Evolutionary conservation across 2,329 filamentous ascomycete genomes (phyloP).

Genomic region (Botrytis elliptica): DNA sequence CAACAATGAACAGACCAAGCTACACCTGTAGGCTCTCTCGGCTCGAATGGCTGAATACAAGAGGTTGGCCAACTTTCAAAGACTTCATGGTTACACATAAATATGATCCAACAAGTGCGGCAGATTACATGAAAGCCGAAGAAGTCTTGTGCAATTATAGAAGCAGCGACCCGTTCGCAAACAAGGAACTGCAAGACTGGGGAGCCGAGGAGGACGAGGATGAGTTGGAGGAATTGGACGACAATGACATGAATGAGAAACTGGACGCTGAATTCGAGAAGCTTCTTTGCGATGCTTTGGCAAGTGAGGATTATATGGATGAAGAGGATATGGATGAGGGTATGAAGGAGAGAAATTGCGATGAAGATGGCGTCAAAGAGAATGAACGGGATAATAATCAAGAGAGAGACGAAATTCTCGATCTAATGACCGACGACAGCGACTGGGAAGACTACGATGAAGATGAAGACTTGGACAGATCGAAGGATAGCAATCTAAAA

Average conservation of each 20-base stretch:
- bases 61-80: background rate
- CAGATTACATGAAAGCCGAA: conserved; percentile 1
- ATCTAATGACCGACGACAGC: background rate
- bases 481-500: background rate
- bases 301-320: no score
- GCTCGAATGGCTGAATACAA: conserved; percentile 1
- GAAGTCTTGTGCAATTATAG: background rate
- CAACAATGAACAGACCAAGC: background rate
- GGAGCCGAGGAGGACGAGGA: background rate
- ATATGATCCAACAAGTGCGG: background rate
- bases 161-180: background rate
- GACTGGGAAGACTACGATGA: background rate
- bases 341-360: background rate
- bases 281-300: background rate
- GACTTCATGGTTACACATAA: background rate
- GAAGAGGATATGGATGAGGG: no score
- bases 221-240: background rate
- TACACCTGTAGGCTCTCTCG: background rate
- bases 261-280: background rate
- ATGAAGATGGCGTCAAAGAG: background rate
- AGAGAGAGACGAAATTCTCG: background rate
- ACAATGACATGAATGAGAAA: background rate
- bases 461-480: background rate
- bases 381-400: background rate
- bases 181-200: background rate